Evolutionary conservation across 495 filamentous ascomycete genomes (phyloP).

Genomic region (Penicillium egyptiacum): DNA sequence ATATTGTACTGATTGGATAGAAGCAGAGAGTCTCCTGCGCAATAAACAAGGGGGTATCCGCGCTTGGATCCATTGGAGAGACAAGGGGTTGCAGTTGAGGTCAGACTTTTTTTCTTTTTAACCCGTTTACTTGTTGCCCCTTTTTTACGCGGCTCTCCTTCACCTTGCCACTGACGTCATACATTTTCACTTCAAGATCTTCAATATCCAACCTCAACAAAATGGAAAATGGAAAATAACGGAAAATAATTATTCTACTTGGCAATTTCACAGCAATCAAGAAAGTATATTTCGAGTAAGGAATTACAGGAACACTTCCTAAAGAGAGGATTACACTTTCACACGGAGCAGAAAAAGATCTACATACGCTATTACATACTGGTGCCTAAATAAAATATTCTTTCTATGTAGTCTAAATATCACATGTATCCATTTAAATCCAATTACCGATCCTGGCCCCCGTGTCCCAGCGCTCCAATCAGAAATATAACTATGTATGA

Average conservation of each 20-base stretch:
- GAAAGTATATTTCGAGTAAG: too few species aligned
- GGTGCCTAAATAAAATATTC: neutral
- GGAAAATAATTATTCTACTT: too few species aligned
- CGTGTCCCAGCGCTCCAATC: neutral
- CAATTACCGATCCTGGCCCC: neutral
- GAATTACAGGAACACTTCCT: too few species aligned
- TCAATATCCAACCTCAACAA: too few species aligned
- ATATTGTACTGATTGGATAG: slow-evolving; percentile 40
- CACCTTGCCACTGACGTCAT: too few species aligned
- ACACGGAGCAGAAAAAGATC: too few species aligned
- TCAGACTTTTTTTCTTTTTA: neutral
- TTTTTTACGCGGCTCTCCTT: neutral
- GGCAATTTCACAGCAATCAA: too few species aligned
- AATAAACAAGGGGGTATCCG: slow-evolving; percentile 30
- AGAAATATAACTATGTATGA: neutral
- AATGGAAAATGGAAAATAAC: too few species aligned
- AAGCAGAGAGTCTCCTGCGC: slow-evolving; percentile 35
- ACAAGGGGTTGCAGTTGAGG: neutral
- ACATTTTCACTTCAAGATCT: too few species aligned
- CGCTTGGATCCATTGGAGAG: neutral
- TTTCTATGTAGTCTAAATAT: neutral
- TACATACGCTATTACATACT: neutral
- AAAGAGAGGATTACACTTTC: too few species aligned
- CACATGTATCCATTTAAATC: neutral
- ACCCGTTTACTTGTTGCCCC: neutral